Conservation (phyloP, 2,329 filamentous ascomycete species). For the Neobulgaria alba region DNA sequence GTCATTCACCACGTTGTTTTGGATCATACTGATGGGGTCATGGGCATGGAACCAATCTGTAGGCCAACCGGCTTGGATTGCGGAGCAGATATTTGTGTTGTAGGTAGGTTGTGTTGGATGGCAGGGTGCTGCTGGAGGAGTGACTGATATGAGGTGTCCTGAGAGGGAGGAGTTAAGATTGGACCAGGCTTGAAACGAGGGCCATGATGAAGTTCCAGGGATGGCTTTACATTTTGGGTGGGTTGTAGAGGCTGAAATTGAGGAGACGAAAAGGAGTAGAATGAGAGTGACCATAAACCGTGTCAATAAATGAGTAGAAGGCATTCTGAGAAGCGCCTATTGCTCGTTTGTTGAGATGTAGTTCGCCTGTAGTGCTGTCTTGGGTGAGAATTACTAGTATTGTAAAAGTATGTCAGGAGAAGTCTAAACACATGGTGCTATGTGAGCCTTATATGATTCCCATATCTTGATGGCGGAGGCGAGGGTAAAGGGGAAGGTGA, state of each 20-base stretch:
- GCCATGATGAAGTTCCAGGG: conserved; percentile 40
- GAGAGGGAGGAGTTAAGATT: conserved; percentile 37
- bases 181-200: conserved; percentile 36
- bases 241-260: neutral
- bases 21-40: conserved; percentile 32
- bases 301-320: too few species aligned
- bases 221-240: conserved; percentile 37
- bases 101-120: conserved; percentile 31
- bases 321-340: too few species aligned
- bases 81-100: conserved; percentile 28
- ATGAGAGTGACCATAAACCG: too few species aligned
- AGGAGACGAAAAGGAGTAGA: too few species aligned
- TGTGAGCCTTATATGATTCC: too few species aligned
- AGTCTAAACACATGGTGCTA: too few species aligned
- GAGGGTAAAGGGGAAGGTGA: too few species aligned
- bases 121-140: conserved; percentile 38
- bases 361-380: too few species aligned
- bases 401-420: too few species aligned
- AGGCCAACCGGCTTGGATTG: conserved; percentile 27
- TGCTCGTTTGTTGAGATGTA: too few species aligned
- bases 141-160: conserved; percentile 35
- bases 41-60: conserved; percentile 31
- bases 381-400: too few species aligned
- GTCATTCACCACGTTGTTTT: conserved; percentile 40
- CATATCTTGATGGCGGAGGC: too few species aligned